A percentile compares a stretch with the other conserved stretches of the same genome.
These are phyloP conservation scores for Amylocarpus encephaloides DNA, from an alignment of 2,329 filamentous ascomycete species.

Conservation along the genomic window DNA sequence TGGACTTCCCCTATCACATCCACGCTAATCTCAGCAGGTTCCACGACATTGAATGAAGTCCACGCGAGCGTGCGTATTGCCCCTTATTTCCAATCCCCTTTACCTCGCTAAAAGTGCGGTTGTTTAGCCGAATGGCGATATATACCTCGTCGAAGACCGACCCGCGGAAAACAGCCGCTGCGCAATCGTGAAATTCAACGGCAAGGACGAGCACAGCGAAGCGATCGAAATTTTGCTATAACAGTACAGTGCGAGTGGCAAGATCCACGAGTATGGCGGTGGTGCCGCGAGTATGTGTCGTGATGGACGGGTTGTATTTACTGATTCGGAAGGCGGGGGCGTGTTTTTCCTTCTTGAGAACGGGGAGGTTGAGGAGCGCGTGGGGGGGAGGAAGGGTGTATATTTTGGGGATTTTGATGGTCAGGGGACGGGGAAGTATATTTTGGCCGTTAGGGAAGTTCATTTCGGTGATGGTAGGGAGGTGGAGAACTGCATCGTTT, in stretches of 20 bases:
- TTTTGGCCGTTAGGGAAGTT: constrained; percentile 48
- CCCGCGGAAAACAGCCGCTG: constrained; percentile 36
- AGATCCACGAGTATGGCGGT: constrained; percentile 49
- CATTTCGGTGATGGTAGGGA: constrained; percentile 32
- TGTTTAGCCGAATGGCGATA: constrained; percentile 21
- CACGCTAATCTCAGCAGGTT: constrained; percentile 31
- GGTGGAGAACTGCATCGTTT: constrained; percentile 27
- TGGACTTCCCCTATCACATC: constrained; percentile 36
- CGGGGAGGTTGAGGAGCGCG: constrained; percentile 29
- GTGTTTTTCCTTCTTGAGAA: constrained; percentile 38
- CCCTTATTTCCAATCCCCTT: constrained; percentile 6
- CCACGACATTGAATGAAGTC: constrained; percentile 30
- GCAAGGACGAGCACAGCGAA: constrained; percentile 29
- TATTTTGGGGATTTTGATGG: constrained; percentile 43
- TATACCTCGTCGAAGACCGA: constrained; percentile 34
- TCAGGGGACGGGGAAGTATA: constrained; percentile 35
- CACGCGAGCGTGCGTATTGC: constrained; percentile 14
- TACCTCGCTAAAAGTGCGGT: constrained; percentile 14
- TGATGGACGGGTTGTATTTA: constrained; percentile 40
- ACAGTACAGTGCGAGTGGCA: constrained; percentile 39
- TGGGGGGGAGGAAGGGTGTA: constrained; percentile 33
- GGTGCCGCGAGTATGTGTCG: constrained; percentile 37
- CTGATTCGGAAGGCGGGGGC: constrained; percentile 37
- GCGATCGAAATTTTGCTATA: constrained; percentile 38
- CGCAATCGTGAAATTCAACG: constrained; percentile 37